phyloP scores from a whole-genome alignment of 2,329 filamentous ascomycete genomes.

The Cordyceps javanica region DNA sequence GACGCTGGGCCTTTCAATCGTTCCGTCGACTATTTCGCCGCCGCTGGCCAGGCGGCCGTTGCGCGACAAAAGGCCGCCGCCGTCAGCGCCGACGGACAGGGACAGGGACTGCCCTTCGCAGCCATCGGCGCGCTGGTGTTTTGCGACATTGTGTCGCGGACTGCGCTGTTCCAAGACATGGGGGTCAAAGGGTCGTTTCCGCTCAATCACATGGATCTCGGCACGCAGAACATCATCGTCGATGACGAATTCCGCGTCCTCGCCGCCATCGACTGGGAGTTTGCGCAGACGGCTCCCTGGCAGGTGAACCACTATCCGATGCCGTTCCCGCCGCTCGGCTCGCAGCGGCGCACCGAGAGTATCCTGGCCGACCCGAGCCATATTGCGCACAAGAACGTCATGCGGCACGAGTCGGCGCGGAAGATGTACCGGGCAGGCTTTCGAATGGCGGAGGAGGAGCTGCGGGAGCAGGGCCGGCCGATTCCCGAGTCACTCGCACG shows the following conservation, averaged over 20 bases:
- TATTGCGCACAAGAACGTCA: constrained; percentile 15
- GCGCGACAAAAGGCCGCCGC: neutral
- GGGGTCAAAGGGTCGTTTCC: constrained; percentile 14
- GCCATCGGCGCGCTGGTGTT: constrained; percentile 18
- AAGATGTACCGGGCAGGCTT: constrained; percentile 16
- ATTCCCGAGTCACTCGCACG: constrained; percentile 10
- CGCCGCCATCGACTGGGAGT: constrained; percentile 28
- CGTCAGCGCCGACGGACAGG: neutral
- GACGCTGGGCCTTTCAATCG: constrained; percentile 18
- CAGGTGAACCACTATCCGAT: constrained; percentile 25
- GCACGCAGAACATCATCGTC: constrained; percentile 27
- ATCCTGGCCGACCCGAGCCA: constrained; percentile 18
- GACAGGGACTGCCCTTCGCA: neutral
- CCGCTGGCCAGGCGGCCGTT: constrained; percentile 16
- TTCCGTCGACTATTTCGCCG: constrained; percentile 19
- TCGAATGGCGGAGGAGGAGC: constrained; percentile 13
- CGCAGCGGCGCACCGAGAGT: constrained; percentile 12
- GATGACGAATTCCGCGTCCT: constrained; percentile 25
- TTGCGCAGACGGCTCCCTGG: constrained; percentile 25
- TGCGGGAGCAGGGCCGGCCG: neutral
- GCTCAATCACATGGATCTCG: constrained; percentile 28
- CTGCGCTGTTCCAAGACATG: constrained; percentile 17
- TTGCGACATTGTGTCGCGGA: constrained; percentile 17
- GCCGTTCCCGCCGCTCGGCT: constrained; percentile 22
- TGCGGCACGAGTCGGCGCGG: constrained; percentile 14